Evolutionary conservation across 352 stramenopile species (phyloP), one percentile per base, ranked within the genome.

Genomic region (Phytophthora ramorum): DNA sequence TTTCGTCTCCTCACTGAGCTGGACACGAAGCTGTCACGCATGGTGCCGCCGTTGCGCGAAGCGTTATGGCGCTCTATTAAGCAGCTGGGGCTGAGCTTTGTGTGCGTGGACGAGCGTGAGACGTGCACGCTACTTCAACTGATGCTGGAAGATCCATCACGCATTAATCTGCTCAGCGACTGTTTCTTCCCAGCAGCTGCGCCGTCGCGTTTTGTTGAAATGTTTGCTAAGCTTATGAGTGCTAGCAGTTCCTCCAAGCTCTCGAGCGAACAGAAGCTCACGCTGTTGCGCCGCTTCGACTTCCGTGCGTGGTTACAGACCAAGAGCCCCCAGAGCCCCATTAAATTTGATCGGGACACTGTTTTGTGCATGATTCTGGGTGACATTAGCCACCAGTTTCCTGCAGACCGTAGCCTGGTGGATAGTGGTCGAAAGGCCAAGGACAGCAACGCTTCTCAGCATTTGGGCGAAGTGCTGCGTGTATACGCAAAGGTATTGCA

Each of bases 211-310:
- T 96, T 95, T 56, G 89, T 95, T 7, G 85, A 95, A 53, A 94
- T 95, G 83, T 96, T 96, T 63, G 89, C 87, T 0, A 96, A 84
- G 57, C 57, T 96, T 14, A 92, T 95, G 87, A 94, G 83, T 67
- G 60, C 79, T 7, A 93, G 79, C 32, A 76, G 76, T 20, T 85
- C 85, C 0, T 77, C 83, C 0, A 90, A 91, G 53, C 66, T 96
- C 0, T 87, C 85, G 0, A 84, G 54, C 30, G 81, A 92, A 58
- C 80, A 95, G 26, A 93, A 93, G 56, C 55, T 95, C 19, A 69
- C 82, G 28, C 45, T 96, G 40, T 65, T 96, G 0, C 72, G 75
- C 2, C 78, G 89, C 3, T 96, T 96, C 54, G 89, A 96, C 60
- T 89, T 96, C 41, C 72, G 77, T 12, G 58, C 64, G 40, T 96